Conservation (phyloP, 2,329 filamentous ascomycete species). For the Taxawa tesnikishii region DNA sequence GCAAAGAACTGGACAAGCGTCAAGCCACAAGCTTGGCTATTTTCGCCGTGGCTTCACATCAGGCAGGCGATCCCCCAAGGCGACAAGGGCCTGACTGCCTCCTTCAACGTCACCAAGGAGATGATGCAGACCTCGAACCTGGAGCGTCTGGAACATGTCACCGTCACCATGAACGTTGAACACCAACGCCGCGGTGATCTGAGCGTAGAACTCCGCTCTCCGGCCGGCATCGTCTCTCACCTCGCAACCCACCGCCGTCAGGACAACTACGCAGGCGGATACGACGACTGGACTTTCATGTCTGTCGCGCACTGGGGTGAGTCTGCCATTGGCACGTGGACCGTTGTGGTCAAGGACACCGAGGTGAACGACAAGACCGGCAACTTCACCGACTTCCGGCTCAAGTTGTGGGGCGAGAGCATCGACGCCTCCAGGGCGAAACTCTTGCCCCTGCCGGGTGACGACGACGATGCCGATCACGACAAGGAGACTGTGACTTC, state of each 20-base stretch:
- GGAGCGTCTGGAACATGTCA: constrained; percentile 82
- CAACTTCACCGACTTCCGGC: constrained; percentile 77
- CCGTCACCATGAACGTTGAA: constrained; percentile 91
- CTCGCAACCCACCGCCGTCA: constrained; percentile 62
- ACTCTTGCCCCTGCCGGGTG: constrained; percentile 68
- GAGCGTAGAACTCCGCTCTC: constrained; percentile 83
- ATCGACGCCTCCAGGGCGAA: constrained; percentile 63
- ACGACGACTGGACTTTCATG: constrained; percentile 98
- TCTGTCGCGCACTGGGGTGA: constrained; percentile 96
- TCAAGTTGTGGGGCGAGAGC: constrained; percentile 87
- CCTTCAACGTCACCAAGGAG: constrained; percentile 69
- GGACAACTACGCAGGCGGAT: constrained; percentile 58
- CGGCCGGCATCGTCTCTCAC: constrained; percentile 68
- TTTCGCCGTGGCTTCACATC: constrained; percentile 87
- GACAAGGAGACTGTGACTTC: constrained; percentile 45
- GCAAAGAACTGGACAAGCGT: constrained; percentile 79
- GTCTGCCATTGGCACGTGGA: constrained; percentile 78
- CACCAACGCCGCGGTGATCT: constrained; percentile 82
- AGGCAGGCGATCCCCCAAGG: constrained; percentile 79
- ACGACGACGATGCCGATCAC: constrained; percentile 74
- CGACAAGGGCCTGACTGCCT: constrained; percentile 61
- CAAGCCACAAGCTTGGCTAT: constrained; percentile 92
- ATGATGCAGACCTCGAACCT: constrained; percentile 76
- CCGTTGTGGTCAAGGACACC: constrained; percentile 76
- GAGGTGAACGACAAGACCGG: constrained; percentile 64